phyloP scores from a whole-genome alignment of 2,329 filamentous ascomycete species.

The Mycocentrospora acerina region DNA sequence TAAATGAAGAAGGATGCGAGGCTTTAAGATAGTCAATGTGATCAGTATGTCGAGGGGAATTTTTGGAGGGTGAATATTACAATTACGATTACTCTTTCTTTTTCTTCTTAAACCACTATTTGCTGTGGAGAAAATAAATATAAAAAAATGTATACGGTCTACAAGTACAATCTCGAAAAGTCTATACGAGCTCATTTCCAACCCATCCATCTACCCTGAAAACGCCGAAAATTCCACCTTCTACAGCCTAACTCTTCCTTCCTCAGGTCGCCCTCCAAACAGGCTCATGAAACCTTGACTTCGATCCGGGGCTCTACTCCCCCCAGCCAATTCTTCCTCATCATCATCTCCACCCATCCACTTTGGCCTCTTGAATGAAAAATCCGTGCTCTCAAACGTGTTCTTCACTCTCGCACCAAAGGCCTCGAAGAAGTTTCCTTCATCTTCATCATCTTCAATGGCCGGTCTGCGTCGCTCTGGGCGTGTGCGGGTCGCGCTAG shows the following conservation, averaged over 20 bases:
- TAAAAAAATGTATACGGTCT: no score
- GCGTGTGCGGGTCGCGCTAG: constrained; percentile 11
- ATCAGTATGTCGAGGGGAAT: no score
- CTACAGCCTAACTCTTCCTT: constrained; percentile 38
- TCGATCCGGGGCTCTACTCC: constrained; percentile 10
- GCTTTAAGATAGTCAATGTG: no score
- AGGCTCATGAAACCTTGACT: constrained; percentile 27
- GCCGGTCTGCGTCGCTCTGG: constrained; percentile 24
- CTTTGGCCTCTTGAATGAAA: constrained; percentile 62
- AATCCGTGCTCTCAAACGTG: constrained; percentile 74
- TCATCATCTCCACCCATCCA: constrained; percentile 70
- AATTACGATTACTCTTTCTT: no score
- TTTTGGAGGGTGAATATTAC: no score
- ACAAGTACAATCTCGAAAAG: no score
- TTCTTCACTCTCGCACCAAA: constrained; percentile 87
- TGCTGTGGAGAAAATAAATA: no score
- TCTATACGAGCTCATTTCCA: no score
- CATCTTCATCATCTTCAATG: constrained; percentile 61
- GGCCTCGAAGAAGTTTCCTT: constrained; percentile 80
- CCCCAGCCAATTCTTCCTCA: constrained; percentile 10
- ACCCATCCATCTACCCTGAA: no score
- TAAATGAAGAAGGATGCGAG: no score
- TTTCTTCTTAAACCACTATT: no score
- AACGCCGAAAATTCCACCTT: no score
- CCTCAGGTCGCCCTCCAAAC: constrained; percentile 37